Percentiles rank a stretch among this genome's conserved stretches.
phyloP scores from a whole-genome alignment of 129 eudicot species.

The Artemisia argyi region DNA sequence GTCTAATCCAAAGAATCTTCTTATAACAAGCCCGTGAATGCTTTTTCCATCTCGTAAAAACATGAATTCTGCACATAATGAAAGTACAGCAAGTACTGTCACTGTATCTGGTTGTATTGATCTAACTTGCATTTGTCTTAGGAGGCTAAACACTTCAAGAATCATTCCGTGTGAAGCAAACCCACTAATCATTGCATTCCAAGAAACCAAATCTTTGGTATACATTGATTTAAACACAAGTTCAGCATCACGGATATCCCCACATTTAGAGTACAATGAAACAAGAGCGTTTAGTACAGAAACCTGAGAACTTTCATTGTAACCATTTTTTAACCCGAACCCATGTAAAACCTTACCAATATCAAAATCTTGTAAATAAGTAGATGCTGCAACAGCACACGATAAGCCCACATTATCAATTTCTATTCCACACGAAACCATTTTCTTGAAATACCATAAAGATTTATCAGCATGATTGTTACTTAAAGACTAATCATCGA shows the following conservation, averaged over 20 bases:
- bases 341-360: conserved; percentile 51
- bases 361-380: conserved; percentile 39
- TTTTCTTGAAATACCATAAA: conserved; percentile 46
- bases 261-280: conserved; percentile 56
- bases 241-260: conserved; percentile 40
- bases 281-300: conserved; percentile 65
- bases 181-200: conserved; percentile 74
- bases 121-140: conserved; percentile 46
- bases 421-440: conserved; percentile 37
- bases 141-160: conserved; percentile 41
- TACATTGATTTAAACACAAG: conserved; percentile 35
- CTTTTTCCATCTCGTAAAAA: conserved; percentile 47
- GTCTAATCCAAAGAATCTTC: conserved; percentile 33
- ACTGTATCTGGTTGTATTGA: conserved; percentile 49
- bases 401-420: conserved; percentile 56
- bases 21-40: conserved; percentile 45
- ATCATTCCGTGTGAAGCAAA: conserved; percentile 43
- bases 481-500: conserved; percentile 51
- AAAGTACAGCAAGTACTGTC: conserved; percentile 49
- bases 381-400: conserved; percentile 57
- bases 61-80: conserved; percentile 57
- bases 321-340: conserved; percentile 47
- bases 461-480: conserved; percentile 43
- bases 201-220: conserved; percentile 57
- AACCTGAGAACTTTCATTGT: conserved; percentile 27